Evolutionary conservation across 805 yeast genomes (phyloP), one percentile per base, ranked within the genome.

Genomic region (Cyberlindnera japonica): DNA sequence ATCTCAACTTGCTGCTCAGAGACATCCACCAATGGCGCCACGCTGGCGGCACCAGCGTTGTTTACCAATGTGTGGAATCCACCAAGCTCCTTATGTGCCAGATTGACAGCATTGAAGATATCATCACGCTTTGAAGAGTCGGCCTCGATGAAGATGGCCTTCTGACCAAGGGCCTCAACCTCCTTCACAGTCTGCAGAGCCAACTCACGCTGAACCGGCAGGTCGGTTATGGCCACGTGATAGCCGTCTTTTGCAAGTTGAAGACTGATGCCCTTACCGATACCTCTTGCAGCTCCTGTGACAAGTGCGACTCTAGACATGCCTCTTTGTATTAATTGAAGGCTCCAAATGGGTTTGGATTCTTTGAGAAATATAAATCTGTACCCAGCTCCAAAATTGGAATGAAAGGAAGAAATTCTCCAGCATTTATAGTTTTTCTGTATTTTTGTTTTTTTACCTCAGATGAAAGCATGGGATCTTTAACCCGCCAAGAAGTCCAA

Each of bases 201-300:
- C 15, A 29, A 40, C 0, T 35, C 38, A 19, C 40, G 37, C 45
- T 59, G 61, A 8, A 12, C 13, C 16, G 55, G 47, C 20, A 57
- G 36, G 40, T 55, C 58, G 2, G 57, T 51, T 33, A 55, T 48
- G 14, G 57, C 58, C n/a, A 55, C 49, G 32, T 51, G 43, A 59
- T 84, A 80, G 3, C 93, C 93, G 48, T 72, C 77, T 40, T 68
- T 62, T n/a, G 95, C 96, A 55, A 88, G 71, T 63, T 87, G 95
- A 26, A 67, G 56, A 5, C 93, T 81, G 58, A 74, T 88, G 57
- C 85, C 90, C 58, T 81, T 83, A 33, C 96, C 96, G 54, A 88
- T 79, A 10, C 96, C 96, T 53, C 86, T 93, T 13, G 95, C 82
- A 11, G 93, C 88, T 34, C 96, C 96, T 12, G 95, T 87, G 22